Conservation (phyloP, 192 early-diverging fungal genomes). For the Backusella macrospora region DNA sequence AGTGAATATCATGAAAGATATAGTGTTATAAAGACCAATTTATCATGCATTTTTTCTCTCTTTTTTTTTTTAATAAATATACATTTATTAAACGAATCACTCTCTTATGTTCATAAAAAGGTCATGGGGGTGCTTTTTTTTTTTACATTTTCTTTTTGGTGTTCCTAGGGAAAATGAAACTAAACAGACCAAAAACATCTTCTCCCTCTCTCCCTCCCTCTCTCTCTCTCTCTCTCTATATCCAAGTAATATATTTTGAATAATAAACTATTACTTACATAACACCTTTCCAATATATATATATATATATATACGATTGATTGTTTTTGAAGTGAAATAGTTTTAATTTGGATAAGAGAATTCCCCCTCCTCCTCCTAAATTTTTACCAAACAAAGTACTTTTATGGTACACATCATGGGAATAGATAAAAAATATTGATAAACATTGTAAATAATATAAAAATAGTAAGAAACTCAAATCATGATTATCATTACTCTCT, state of each 20-base stretch:
- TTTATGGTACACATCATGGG: slow-evolving; percentile 11
- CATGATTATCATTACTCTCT: not conserved
- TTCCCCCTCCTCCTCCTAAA: too few relatives aligned
- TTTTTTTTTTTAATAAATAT: not conserved
- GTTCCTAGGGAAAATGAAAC: too few relatives aligned
- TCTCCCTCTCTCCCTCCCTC: too few relatives aligned
- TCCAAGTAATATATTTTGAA: too few relatives aligned
- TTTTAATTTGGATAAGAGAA: not conserved
- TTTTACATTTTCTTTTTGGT: too few relatives aligned
- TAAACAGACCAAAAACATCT: too few relatives aligned
- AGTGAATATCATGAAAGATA: not conserved
- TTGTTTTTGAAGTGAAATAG: too few relatives aligned
- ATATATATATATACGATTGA: too few relatives aligned
- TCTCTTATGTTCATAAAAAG: not conserved
- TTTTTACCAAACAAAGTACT: too few relatives aligned
- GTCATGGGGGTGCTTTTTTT: not conserved
- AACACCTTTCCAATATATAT: too few relatives aligned
- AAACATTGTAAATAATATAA: slow-evolving; percentile 13
- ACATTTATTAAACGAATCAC: not conserved
- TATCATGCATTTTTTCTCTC: not conserved
- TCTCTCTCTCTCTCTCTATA: too few relatives aligned
- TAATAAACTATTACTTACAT: too few relatives aligned
- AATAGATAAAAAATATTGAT: not conserved
- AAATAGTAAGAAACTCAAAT: not conserved
- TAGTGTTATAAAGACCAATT: not conserved